These are phyloP conservation scores for Umbilicaria muhlenbergii DNA, from an alignment of 495 filamentous ascomycete species.

Conservation along the genomic window DNA sequence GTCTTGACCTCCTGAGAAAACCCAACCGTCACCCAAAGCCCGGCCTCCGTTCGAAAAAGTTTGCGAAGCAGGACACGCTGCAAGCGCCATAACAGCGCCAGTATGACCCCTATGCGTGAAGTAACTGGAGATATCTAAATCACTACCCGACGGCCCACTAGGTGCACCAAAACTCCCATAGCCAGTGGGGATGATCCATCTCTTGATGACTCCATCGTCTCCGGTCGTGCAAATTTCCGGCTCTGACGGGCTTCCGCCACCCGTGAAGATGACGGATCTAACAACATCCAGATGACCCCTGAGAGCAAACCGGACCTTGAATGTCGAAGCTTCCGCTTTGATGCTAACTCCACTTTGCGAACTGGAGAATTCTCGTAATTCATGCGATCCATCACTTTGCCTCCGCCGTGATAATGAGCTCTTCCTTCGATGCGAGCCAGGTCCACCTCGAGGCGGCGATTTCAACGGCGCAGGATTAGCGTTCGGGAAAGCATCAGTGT, in stretches of 20 bases:
- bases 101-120: conserved; percentile 90
- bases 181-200: conserved; percentile 81
- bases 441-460: conserved; percentile 54
- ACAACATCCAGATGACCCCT: conserved; percentile 89
- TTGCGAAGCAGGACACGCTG: conserved; percentile 70
- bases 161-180: conserved; percentile 46
- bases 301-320: conserved; percentile 86
- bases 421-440: conserved; percentile 62
- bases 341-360: conserved; percentile 13
- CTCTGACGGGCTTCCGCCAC: conserved; percentile 83
- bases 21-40: conserved; percentile 81
- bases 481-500: conserved; percentile 72
- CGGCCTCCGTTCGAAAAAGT: conserved; percentile 80
- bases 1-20: conserved; percentile 94
- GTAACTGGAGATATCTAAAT: conserved; percentile 81
- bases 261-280: conserved; percentile 86
- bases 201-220: conserved; percentile 88
- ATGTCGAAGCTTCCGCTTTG: conserved; percentile 48
- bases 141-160: conserved; percentile 34
- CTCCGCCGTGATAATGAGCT: conserved; percentile 56
- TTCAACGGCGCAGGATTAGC: conserved; percentile 62
- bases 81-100: conserved; percentile 74
- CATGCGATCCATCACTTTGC: conserved; percentile 36
- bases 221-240: conserved; percentile 94
- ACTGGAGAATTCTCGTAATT: conserved; percentile 25